Evolutionary conservation across 345 rosid species (phyloP).

Genomic region (Gossypium herbaceum): DNA sequence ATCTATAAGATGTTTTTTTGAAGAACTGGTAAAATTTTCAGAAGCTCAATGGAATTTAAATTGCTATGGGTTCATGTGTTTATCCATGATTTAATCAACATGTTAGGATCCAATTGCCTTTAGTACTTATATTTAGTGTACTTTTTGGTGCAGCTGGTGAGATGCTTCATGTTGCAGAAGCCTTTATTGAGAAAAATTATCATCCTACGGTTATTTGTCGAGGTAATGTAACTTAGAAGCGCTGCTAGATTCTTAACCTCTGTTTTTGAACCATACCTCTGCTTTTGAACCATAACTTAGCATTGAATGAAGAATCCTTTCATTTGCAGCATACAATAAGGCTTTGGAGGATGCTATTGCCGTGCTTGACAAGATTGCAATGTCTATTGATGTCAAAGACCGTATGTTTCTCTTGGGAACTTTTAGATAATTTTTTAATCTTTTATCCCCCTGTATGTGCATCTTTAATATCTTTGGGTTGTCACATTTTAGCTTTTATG

Average conservation of each 20-base stretch:
- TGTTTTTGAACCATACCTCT: constrained; percentile 9
- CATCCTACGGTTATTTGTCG: constrained; percentile 95
- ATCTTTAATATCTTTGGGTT: neutral
- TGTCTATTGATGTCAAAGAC: constrained; percentile 71
- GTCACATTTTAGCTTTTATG: neutral
- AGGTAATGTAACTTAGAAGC: constrained; percentile 37
- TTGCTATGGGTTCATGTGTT: neutral
- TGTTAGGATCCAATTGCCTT: neutral
- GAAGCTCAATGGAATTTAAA: neutral
- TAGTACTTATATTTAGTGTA: neutral
- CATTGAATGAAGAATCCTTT: constrained; percentile 13
- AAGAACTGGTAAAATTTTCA: neutral
- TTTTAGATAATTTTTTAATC: neutral
- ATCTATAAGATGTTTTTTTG: neutral
- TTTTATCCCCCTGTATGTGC: neutral
- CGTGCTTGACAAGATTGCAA: constrained; percentile 89
- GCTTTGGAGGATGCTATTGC: constrained; percentile 93
- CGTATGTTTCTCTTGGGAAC: constrained; percentile 45
- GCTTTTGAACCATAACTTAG: constrained; percentile 11
- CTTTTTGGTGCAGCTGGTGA: constrained; percentile 69
- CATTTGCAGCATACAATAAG: constrained; percentile 35
- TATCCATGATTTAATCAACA: neutral
- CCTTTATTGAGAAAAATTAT: constrained; percentile 78
- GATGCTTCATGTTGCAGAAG: constrained; percentile 97
- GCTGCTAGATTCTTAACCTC: neutral